Evolutionary conservation across 768 basidiomycete species (phyloP).

Genomic region (Asterophora parasitica): DNA sequence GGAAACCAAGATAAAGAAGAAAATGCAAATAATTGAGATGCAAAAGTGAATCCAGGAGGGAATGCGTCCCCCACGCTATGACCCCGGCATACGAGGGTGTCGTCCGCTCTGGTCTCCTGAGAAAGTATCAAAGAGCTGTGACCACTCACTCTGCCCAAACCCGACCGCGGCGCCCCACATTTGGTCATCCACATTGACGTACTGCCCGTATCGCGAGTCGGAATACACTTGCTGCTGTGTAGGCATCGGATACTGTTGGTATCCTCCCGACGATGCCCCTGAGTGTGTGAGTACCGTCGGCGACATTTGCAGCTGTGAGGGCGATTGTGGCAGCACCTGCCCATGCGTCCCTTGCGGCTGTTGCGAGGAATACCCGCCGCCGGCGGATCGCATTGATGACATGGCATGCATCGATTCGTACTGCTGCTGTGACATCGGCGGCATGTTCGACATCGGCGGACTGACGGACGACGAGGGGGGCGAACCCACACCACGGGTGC

Average conservation of each 20-base stretch:
- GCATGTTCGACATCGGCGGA: constrained; percentile 40
- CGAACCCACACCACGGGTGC: constrained; percentile 44
- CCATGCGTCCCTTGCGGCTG: constrained; percentile 12
- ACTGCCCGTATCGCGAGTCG: constrained; percentile 38
- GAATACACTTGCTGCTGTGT: constrained; percentile 31
- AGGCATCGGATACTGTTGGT: constrained; percentile 17
- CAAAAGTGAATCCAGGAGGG: constrained; percentile 5
- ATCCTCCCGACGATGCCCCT: constrained; percentile 1
- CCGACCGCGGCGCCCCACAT: constrained; percentile 77
- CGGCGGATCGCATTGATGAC: constrained; percentile 12
- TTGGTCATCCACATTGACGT: constrained; percentile 54
- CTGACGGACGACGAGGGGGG: constrained; percentile 58
- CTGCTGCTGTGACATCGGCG: constrained; percentile 30
- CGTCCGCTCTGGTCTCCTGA: constrained; percentile 35
- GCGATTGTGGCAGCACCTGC: constrained; percentile 15
- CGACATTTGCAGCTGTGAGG: constrained; percentile 22
- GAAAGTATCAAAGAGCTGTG: constrained; percentile 57
- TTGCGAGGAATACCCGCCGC: constrained; percentile 11
- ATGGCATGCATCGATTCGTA: constrained; percentile 28
- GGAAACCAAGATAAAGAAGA: constrained; percentile 19
- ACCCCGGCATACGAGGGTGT: constrained; percentile 30
- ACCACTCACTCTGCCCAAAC: constrained; percentile 76
- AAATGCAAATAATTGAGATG: constrained; percentile 9
- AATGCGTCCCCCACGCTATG: constrained; percentile 21
- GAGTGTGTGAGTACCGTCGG: constrained; percentile 15